These are phyloP conservation scores for Aspergillus haitiensis DNA, from an alignment of 495 filamentous ascomycete species.

Conservation along the genomic window DNA sequence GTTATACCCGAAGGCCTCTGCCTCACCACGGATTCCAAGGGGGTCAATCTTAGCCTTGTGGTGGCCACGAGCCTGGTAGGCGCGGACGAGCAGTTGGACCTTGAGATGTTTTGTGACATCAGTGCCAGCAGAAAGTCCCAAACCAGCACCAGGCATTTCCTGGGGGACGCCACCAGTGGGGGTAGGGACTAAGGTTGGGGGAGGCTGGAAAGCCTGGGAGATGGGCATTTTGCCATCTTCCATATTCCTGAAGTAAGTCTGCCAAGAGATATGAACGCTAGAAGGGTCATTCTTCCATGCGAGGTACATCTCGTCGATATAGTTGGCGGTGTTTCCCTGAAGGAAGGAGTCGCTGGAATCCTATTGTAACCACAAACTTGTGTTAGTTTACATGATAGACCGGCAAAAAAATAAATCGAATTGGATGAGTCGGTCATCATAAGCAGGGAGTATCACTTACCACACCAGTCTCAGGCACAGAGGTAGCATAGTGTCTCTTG, in stretches of 20 bases:
- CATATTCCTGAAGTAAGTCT: conserved; percentile 99
- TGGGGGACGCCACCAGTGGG: conserved; percentile 76
- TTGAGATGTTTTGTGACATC: conserved; percentile 97
- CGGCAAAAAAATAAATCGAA: too few relatives aligned
- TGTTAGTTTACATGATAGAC: too few relatives aligned
- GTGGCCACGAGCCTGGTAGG: conserved; percentile 96
- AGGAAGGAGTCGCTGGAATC: conserved; percentile 94
- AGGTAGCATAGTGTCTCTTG: conserved; percentile 55
- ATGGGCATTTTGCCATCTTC: conserved; percentile 96
- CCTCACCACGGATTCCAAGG: conserved; percentile 84
- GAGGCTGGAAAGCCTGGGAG: conserved; percentile 93
- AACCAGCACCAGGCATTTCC: conserved; percentile 66
- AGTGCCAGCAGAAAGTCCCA: conserved; percentile 66
- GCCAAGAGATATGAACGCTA: conserved; percentile 97
- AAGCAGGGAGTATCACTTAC: conserved; percentile 28
- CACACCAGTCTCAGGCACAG: conserved; percentile 48
- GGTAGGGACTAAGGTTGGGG: conserved; percentile 82
- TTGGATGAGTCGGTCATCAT: too few relatives aligned
- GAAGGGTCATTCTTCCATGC: conserved; percentile 91
- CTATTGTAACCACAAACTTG: conserved; percentile 32
- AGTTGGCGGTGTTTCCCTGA: conserved; percentile 92
- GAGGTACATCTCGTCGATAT: conserved; percentile 99
- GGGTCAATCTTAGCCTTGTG: conserved; percentile 98
- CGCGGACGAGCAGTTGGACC: conserved; percentile 92
- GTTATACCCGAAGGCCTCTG: conserved; percentile 81